A percentile compares a stretch with the other conserved stretches of the same genome.
These are phyloP conservation scores for Rhynchosporium graminicola DNA, from an alignment of 2,329 filamentous ascomycete genomes.

Conservation along the genomic window DNA sequence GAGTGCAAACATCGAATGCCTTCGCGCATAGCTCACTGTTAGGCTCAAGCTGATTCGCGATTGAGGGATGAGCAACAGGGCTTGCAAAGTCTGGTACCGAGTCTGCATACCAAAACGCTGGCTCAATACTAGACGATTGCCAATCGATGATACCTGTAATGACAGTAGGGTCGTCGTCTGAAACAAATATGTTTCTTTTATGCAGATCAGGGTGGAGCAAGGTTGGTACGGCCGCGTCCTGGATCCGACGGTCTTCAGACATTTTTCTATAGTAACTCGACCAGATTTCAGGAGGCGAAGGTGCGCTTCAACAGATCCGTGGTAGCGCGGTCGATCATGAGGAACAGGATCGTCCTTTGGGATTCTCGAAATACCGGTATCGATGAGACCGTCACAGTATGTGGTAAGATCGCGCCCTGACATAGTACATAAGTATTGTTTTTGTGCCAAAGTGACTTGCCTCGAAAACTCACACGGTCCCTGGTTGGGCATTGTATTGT, in stretches of 20 bases:
- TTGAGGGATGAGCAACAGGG: constrained; percentile 20
- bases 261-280: constrained; percentile 39
- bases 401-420: constrained; percentile 41
- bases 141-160: constrained; percentile 47
- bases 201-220: constrained; percentile 46
- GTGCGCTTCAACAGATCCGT: constrained; percentile 42
- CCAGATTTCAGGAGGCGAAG: constrained; percentile 39
- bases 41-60: constrained; percentile 37
- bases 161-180: constrained; percentile 42
- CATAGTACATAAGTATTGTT: constrained; percentile 18
- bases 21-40: constrained; percentile 28
- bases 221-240: constrained; percentile 37
- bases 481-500: constrained; percentile 36
- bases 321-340: constrained; percentile 33
- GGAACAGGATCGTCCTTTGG: constrained; percentile 27
- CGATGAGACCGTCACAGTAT: constrained; percentile 44
- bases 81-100: constrained; percentile 45
- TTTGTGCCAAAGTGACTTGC: constrained; percentile 19
- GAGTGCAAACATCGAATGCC: constrained; percentile 41
- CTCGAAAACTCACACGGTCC: constrained; percentile 43
- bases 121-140: constrained; percentile 45
- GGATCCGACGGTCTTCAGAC: constrained; percentile 35
- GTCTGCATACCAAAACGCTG: constrained; percentile 44
- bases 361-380: constrained; percentile 43
- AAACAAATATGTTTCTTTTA: constrained; percentile 47